These are phyloP conservation scores for Dimargaris cristalligena DNA, from an alignment of 192 early-diverging fungal species.

Conservation along the genomic window DNA sequence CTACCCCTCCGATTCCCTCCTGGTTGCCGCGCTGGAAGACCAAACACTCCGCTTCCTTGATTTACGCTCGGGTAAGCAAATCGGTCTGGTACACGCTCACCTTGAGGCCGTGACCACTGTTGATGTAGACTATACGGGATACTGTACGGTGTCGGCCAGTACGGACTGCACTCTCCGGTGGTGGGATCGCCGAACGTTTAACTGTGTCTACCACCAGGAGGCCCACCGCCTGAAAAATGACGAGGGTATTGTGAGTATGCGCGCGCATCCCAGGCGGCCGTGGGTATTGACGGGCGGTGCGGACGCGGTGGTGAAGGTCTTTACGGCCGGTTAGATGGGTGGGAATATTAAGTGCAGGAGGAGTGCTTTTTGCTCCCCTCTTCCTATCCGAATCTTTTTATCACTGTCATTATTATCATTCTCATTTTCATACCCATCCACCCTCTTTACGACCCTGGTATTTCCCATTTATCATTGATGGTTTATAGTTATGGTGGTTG, in stretches of 20 bases:
- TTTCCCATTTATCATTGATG: no score
- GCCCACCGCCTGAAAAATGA: constrained; percentile 1
- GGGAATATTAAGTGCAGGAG: no score
- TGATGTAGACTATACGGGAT: not conserved
- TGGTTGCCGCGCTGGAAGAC: not conserved
- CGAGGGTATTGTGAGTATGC: constrained; percentile 2
- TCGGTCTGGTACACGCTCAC: not conserved
- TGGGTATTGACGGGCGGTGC: constrained; percentile 5
- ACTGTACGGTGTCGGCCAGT: not conserved
- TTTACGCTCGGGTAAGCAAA: not conserved
- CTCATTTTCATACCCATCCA: no score
- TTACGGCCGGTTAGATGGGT: no score
- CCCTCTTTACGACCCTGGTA: no score
- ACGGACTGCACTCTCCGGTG: not conserved
- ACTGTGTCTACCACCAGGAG: not conserved
- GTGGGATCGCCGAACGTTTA: not conserved
- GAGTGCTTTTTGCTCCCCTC: no score
- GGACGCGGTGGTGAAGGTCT: not conserved
- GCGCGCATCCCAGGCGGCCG: not conserved
- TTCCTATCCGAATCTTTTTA: no score
- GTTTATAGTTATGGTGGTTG: no score
- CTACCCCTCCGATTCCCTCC: not conserved
- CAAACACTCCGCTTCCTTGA: not conserved
- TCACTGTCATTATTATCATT: no score
- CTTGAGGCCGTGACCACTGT: not conserved